Evolutionary conservation across 140 eudicot species (phyloP), one percentile per base, ranked within the genome.

Genomic region (Senecio squalidus): DNA sequence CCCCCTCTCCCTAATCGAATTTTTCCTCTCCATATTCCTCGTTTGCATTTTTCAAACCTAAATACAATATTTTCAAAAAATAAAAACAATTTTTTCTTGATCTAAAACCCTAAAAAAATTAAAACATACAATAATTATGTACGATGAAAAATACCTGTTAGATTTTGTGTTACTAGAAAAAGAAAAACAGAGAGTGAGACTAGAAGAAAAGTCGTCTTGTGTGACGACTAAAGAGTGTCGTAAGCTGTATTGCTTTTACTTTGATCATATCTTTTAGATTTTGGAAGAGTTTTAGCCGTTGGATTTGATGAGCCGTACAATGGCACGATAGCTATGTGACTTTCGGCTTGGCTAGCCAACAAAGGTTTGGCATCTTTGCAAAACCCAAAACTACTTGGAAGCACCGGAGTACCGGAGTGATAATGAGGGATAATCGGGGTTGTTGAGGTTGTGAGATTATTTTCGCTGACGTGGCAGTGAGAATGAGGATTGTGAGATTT

Each of bases 21-120:
- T 85, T 22, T 78, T 77, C 73, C 95, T 70, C 70, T 89, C 97
- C 97, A 85, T 89, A 50, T 75, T 83, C 78, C 96, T 84, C 9
- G 96, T 87, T 71, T 92, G 91, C 98, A 92, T 92, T 50, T 46
- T 20, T 39, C 55, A 77, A 44, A 45, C 45, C 66, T 41, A 51
- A 26, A 11, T 18, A 3, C 38, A 47, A 4, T 14, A 23, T 10
- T 18, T 25, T 28, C 38, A 31, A 7, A 18, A 5, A n/a, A n/a
- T n/a, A n/a, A n/a, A n/a, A n/a, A n/a, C 46, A 52, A 2, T n/a
- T 21, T 15, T 21, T 30, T 34, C 28, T 16, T 39, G 23, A 31
- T 53, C 3, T 31, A 46, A 62, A 74, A 66, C 70, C 80, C 75
- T 60, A 67, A 9, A 34, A 64, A 61, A 4, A 1, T 10, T 6